Base-by-base conservation (phyloP, 345 rosid species). In the Moricandia arvensis region DNA sequence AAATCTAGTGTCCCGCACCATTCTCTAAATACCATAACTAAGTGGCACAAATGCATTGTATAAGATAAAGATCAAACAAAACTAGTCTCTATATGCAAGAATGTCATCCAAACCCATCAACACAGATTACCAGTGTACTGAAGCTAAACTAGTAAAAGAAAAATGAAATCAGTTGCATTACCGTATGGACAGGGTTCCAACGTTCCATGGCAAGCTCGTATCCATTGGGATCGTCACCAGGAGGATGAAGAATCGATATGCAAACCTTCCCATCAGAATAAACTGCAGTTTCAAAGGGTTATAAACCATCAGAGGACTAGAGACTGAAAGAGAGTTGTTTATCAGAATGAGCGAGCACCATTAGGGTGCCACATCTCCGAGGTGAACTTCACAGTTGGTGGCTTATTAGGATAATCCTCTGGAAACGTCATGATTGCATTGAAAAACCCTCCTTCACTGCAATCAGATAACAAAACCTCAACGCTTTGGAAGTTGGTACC, bases 331-430 rank as follows among this genome's bases (percentile, higher is more conserved):
- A 15, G n/a, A 17, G 26, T 12, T 13, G 5, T 12, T 7, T 16
- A 12, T 43, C 51, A 43, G 51, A 43, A 12, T 13, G 12, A 43
- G 51, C 37, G 53, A 78, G 37, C 59, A 89, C 98, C 96, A 82
- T 93, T 93, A 8, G 98, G 98, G 82, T 90, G 96, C 98, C 98
- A 93, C 62, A 93, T 38, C 79, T 93, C 98, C 0, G 96, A 89
- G n/a, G 85, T 88, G 78, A 93, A 93, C 84, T 73, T 80, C 69
- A 90, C 91, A 16, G 95, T 81, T 62, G 98, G 98, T 64, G 97
- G 98, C 43, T 86, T 83, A 68, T 71, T 1, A 0, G 97, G 98
- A 69, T 93, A 93, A 74, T 90, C 80, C 11, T 75, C 38, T 0
- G 93, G 98, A 77, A 93, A 93, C 72, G 80, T 53, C 98, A 93